Percentiles rank a stretch among this genome's conserved stretches.
Conservation (phyloP, 1,284 basidiomycete genomes). For the Leucoagaricus sp. region DNA sequence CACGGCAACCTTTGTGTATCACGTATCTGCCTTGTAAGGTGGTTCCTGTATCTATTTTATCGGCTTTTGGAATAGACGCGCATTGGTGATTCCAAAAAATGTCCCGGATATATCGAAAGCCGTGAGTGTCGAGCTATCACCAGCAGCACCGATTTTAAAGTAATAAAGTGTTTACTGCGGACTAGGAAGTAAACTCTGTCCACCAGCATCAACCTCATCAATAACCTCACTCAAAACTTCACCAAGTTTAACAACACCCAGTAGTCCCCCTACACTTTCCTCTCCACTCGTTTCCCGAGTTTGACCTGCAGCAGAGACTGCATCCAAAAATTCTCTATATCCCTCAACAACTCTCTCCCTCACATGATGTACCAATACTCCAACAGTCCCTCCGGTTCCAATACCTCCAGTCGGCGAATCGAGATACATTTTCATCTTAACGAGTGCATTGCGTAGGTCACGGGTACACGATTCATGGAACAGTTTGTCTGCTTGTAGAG, state of each 20-base stretch:
- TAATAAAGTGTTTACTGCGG: background rate
- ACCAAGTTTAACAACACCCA: slow-evolving; percentile 19
- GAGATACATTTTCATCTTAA: slow-evolving; percentile 70
- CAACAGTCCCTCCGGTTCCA: slow-evolving; percentile 68
- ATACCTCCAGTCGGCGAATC: slow-evolving; percentile 36
- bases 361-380: slow-evolving; percentile 75
- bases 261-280: slow-evolving; percentile 22
- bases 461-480: slow-evolving; percentile 57
- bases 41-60: too few species aligned
- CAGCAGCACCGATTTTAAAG: background rate
- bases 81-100: too few species aligned
- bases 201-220: slow-evolving; percentile 2
- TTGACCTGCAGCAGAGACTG: slow-evolving; percentile 6
- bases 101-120: too few species aligned
- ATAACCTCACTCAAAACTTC: slow-evolving; percentile 9
- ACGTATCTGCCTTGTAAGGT: too few species aligned
- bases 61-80: too few species aligned
- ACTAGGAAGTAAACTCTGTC: background rate
- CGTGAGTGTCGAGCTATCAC: too few species aligned
- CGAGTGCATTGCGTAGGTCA: slow-evolving; percentile 57
- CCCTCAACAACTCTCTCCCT: slow-evolving; percentile 73
- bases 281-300: background rate
- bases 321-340: slow-evolving; percentile 68
- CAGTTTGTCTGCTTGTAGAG: slow-evolving; percentile 33
- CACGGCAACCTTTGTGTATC: too few species aligned